A percentile compares a stretch with the other conserved stretches of the same genome.
These are phyloP conservation scores for Ophiobolus disseminans DNA, from an alignment of 2,329 filamentous ascomycete genomes.

Conservation along the genomic window DNA sequence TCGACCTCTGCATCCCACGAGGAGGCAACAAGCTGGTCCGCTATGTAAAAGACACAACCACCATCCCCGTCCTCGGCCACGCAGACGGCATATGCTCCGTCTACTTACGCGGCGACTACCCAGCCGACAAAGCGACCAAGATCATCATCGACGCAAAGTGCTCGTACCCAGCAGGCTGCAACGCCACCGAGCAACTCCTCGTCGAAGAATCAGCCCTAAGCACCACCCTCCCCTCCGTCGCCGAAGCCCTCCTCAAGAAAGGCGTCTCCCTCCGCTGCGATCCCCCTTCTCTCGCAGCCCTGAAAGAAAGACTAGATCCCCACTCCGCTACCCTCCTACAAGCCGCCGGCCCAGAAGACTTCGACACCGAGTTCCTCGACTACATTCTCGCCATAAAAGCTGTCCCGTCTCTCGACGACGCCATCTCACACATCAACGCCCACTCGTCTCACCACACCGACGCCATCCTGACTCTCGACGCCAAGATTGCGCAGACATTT, in stretches of 20 bases:
- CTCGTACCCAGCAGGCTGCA: slow-evolving; percentile 94
- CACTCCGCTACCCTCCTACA: slow-evolving; percentile 60
- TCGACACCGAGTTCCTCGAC: slow-evolving; percentile 86
- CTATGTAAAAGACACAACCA: slow-evolving; percentile 87
- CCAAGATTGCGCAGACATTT: slow-evolving; percentile 76
- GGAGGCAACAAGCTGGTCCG: slow-evolving; percentile 89
- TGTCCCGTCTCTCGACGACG: slow-evolving; percentile 69
- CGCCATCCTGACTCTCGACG: slow-evolving; percentile 77
- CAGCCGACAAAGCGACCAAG: slow-evolving; percentile 72
- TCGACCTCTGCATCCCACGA: slow-evolving; percentile 93
- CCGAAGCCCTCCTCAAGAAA: slow-evolving; percentile 74
- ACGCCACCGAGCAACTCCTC: slow-evolving; percentile 89
- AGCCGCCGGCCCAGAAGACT: slow-evolving; percentile 74
- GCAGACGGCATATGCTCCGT: slow-evolving; percentile 91
- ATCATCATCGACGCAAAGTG: slow-evolving; percentile 92
- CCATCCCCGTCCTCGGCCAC: slow-evolving; percentile 94
- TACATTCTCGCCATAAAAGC: slow-evolving; percentile 84
- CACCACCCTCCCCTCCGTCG: slow-evolving; percentile 73
- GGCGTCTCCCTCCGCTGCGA: slow-evolving; percentile 89
- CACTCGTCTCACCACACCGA: slow-evolving; percentile 97
- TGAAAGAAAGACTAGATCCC: slow-evolving; percentile 58
- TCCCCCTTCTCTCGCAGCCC: slow-evolving; percentile 66
- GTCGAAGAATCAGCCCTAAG: slow-evolving; percentile 75
- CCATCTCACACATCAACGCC: slow-evolving; percentile 86
- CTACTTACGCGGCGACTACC: slow-evolving; percentile 82